Base-by-base conservation (phyloP, 2,329 filamentous ascomycete genomes). In the Diaporthe eres region DNA sequence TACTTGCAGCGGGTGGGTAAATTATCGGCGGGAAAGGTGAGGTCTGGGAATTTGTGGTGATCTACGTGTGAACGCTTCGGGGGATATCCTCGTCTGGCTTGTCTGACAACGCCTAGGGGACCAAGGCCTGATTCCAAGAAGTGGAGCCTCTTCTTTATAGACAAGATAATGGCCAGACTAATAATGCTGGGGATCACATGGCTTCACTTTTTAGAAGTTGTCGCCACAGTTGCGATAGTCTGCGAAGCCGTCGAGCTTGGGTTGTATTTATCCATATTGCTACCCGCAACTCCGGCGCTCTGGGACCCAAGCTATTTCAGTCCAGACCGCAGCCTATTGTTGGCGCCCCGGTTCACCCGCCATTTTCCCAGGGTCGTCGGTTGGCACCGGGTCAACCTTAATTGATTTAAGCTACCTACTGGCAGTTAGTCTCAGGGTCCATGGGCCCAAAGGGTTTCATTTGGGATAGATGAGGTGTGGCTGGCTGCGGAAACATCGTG, bases 251-350 rank as follows among this genome's bases (percentile, higher is more conserved):
- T 68, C 65, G 47, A 53, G 22, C 65, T 42, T 68, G 65, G 65
- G 65, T 78, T 75, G 77, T 49, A 72, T 72, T 72, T 72, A 72
- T 72, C 70, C 70, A 72, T 34, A 72, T 72, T 72, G 70, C 70
- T 58, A 37, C 70, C 70, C 70, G 65, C 55, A 49, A 49, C 25
- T 61, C 70, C 55, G 57, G 55, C 53, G 53, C 70, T n/a, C 70
- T 49, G 70, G 70, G 70, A 68, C 65, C 65, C 65, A 68, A 68
- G 65, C 65, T 53, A 68, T 49, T 34, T 22, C 70, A 49, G 55
- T 61, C 70, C 55, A 72, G 70, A 72, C 57, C 65, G 65, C 65
- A 68, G 65, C 65, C 65, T 68, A 68, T 68, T 68, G 34, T 53
- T 37, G 12, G 47, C 19, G 22, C 31, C 31, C 65, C 65, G 47